Percentiles rank a stretch among this genome's conserved stretches.
These are phyloP conservation scores for Ettlia oleoabundans DNA, from an alignment of 139 green algal genomes.

Conservation along the genomic window DNA sequence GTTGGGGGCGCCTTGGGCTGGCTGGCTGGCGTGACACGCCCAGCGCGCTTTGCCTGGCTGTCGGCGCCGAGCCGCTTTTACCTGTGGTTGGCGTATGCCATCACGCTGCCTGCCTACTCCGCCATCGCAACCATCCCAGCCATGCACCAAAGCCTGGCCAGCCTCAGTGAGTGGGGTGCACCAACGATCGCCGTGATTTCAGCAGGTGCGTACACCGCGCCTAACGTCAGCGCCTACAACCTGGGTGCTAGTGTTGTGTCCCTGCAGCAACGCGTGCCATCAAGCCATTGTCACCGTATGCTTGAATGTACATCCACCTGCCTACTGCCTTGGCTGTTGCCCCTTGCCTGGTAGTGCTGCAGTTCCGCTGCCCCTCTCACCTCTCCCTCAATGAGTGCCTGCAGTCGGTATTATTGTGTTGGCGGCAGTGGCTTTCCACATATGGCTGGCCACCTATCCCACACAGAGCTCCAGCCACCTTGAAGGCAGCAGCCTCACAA, in stretches of 20 bases:
- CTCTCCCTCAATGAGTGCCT: no score
- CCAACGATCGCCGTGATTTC: not conserved
- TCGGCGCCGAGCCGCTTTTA: not conserved
- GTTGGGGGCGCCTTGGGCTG: not conserved
- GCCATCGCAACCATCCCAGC: constrained; percentile 7
- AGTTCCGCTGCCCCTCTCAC: no score
- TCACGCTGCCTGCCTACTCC: not conserved
- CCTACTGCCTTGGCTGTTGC: no score
- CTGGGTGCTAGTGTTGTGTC: no score
- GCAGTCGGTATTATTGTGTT: not conserved
- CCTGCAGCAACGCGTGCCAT: no score
- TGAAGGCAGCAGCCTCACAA: not conserved
- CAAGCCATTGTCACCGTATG: no score
- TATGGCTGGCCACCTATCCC: not conserved
- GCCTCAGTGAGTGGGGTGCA: not conserved
- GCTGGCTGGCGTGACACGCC: not conserved
- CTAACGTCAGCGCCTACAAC: no score
- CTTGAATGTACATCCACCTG: no score
- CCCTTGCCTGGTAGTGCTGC: no score
- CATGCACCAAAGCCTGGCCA: constrained; percentile 8
- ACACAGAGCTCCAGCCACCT: not conserved
- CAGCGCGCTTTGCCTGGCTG: constrained; percentile 16
- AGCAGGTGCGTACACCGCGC: not conserved
- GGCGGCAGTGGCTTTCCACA: not conserved
- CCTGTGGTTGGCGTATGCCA: not conserved